Evolutionary conservation across 108 stramenopile species (phyloP).

Genomic region (Skeletonema potamos): DNA sequence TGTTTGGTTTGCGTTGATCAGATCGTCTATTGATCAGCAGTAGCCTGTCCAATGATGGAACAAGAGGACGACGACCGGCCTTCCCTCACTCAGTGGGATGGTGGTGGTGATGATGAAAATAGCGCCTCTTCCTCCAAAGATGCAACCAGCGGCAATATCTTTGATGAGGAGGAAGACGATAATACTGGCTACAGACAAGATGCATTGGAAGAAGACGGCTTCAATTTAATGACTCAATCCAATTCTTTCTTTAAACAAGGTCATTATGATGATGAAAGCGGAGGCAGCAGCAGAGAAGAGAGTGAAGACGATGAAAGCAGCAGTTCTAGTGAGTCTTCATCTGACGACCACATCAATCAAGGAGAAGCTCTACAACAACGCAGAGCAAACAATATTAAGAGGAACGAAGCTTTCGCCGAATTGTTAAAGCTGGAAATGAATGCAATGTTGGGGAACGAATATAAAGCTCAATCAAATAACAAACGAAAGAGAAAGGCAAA

Average conservation of each 20-base stretch:
- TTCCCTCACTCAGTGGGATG: background rate
- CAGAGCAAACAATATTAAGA: constrained; percentile 15
- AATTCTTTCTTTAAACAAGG: background rate
- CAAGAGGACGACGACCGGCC: background rate
- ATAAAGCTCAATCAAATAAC: background rate
- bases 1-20: no score
- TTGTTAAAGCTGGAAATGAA: constrained; percentile 7
- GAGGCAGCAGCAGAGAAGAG: constrained; percentile 3
- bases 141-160: background rate
- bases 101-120: background rate
- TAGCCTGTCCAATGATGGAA: background rate
- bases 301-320: background rate
- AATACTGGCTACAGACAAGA: background rate
- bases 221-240: constrained; percentile 5
- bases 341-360: background rate
- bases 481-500: background rate
- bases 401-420: constrained; percentile 13
- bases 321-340: constrained; percentile 6
- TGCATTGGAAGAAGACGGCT: background rate
- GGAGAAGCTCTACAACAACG: constrained; percentile 10
- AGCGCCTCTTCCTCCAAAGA: background rate
- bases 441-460: constrained; percentile 1
- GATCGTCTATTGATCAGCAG: no score
- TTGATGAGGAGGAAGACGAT: background rate
- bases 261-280: background rate